Base-by-base conservation (phyloP, 352 stramenopile species). In the Globisporangium echinulatum region DNA sequence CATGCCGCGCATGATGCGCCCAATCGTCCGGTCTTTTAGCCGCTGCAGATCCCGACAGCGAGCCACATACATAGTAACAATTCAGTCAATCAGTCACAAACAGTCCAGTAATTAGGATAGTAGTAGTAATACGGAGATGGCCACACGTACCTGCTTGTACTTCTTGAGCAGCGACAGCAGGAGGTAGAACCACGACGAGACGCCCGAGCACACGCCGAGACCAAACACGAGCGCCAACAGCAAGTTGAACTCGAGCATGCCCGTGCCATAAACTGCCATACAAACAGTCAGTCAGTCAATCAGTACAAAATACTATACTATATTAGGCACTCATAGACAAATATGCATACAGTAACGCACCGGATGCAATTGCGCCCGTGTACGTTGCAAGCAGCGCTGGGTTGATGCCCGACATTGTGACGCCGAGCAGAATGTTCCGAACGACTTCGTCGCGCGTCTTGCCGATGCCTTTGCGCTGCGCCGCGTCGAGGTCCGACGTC, bases 181-280 rank as follows among this genome's bases (percentile, higher is more conserved):
- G 10, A 96, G 56, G 63, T 92, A 96, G 68, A 96, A 96, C 87
- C 87, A 96, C 8, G 83, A 94, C 11, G 85, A 94, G 13, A 96
- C 85, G 14, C 87, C 87, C 37, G 80, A 91, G 63, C 78, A 90
- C 51, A 94, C 85, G 46, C 87, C 87, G 33, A 94, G 66, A 0
- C 63, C 80, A 62, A 96, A 96, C n/a, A 96, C 79, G 17, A 94
- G 66, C 8, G 87, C 87, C 44, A 96, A 67, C 56, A 88, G 79
- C 14, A 94, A 48, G 19, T 84, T 96, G 61, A 96, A 96, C 62
- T 94, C 84, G 11, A 96, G 72, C 70, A 94, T 78, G 1, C 85
- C 87, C 0, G 87, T 96, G 33, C 85, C 80, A 14, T 96, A 94
- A 13, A 96, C 87, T 96, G 10, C 9, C 5, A 54, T 1, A 55